Evolutionary conservation across 257 asterid genomes (phyloP).

Genomic region (Nicotiana attenuata): DNA sequence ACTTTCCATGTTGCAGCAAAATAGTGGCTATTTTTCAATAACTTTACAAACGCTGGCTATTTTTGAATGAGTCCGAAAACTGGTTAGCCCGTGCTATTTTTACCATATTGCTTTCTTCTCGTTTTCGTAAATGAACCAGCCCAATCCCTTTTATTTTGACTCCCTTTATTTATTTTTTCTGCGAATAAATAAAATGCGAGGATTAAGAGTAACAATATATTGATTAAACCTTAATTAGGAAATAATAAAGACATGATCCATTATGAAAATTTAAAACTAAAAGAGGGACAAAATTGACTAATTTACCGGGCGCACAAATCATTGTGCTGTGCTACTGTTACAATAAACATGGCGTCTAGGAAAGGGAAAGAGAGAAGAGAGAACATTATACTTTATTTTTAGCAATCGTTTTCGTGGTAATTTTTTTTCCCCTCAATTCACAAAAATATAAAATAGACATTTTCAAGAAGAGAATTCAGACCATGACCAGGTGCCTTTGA

Average conservation of each 20-base stretch:
- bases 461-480: background rate
- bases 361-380: background rate
- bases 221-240: background rate
- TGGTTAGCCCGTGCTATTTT: no score
- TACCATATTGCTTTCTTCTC: background rate
- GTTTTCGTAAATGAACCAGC: background rate
- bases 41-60: no score
- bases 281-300: background rate
- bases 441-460: background rate
- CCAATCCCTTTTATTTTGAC: background rate
- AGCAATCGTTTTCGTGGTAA: background rate
- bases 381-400: background rate
- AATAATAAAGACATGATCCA: no score
- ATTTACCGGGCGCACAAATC: no score
- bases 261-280: no score
- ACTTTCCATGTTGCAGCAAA: no score
- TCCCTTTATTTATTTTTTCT: background rate
- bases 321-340: no score
- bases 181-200: background rate
- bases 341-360: no score
- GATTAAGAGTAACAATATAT: no score
- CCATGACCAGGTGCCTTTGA: background rate
- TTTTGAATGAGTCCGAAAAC: no score
- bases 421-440: background rate
- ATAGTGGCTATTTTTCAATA: no score